Conservation (phyloP, 169 alveolate species). For the Cryptosporidium parvum region DNA sequence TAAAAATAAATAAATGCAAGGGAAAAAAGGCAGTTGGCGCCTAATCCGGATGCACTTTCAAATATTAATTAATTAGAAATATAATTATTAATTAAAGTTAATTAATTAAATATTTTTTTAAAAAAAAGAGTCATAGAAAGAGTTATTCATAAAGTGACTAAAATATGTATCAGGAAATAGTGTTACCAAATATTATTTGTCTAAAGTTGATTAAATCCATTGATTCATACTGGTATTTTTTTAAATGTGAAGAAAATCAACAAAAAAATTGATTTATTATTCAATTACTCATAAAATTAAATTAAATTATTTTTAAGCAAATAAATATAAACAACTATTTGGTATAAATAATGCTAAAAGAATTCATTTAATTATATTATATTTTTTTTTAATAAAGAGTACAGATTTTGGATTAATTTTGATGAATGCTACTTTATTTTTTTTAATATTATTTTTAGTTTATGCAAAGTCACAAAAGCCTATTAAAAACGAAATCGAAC, state of each 20-base stretch:
- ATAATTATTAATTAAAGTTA: background rate
- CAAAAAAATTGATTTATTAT: background rate
- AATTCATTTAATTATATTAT: background rate
- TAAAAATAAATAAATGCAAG: background rate
- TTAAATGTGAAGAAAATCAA: background rate
- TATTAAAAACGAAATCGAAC: background rate
- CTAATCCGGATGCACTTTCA: background rate
- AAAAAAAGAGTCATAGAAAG: slow-evolving; percentile 23
- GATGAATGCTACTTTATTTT: slow-evolving; percentile 7
- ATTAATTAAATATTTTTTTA: background rate
- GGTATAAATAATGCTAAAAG: background rate
- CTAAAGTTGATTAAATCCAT: background rate
- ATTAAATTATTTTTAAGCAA: background rate
- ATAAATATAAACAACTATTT: background rate
- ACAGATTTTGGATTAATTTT: background rate
- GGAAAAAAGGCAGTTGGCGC: slow-evolving; percentile 5
- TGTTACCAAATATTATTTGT: background rate
- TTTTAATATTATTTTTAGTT: background rate
- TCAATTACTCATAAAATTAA: no score
- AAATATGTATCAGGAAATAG: background rate
- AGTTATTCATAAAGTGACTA: background rate
- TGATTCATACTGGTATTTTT: background rate
- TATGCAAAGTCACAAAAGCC: background rate
- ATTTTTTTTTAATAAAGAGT: background rate
- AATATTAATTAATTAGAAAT: background rate